Percentiles rank a stretch among this genome's conserved stretches.
Conservation (phyloP, 331 rosid species). For the Pyracantha coccinea region DNA sequence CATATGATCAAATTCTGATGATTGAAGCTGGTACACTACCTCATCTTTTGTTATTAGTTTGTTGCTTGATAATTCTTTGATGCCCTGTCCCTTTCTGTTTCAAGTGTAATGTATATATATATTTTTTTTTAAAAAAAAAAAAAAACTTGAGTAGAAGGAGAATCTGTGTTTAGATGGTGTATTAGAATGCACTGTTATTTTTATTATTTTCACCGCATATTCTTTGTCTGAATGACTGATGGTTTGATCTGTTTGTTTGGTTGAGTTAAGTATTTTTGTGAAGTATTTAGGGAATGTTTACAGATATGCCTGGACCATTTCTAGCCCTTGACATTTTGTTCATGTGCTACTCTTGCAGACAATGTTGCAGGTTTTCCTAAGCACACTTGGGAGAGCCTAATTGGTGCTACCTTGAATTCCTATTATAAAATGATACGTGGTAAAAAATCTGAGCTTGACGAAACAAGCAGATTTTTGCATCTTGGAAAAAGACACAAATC, state of each 20-base stretch:
- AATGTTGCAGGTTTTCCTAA: conserved; percentile 28
- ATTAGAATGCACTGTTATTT: neutral
- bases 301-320: neutral
- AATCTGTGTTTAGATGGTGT: neutral
- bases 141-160: neutral
- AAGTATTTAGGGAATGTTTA: neutral
- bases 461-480: conserved; percentile 38
- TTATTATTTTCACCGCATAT: neutral
- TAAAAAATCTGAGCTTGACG: conserved; percentile 24
- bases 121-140: too few relatives aligned
- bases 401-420: conserved; percentile 60
- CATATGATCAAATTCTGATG: conserved; percentile 42
- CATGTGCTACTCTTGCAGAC: conserved; percentile 23
- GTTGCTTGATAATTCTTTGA: neutral
- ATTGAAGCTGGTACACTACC: conserved; percentile 39
- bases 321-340: neutral
- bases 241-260: neutral
- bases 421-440: conserved; percentile 25
- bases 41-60: conserved; percentile 4
- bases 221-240: neutral
- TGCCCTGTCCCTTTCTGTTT: neutral
- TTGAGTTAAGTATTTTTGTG: neutral
- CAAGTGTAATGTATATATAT: neutral
- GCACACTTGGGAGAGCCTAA: conserved; percentile 51
- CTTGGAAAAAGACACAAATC: conserved; percentile 59